Evolutionary conservation across 148 eudicot species (phyloP).

Genomic region (Dysphania ambrosioides): DNA sequence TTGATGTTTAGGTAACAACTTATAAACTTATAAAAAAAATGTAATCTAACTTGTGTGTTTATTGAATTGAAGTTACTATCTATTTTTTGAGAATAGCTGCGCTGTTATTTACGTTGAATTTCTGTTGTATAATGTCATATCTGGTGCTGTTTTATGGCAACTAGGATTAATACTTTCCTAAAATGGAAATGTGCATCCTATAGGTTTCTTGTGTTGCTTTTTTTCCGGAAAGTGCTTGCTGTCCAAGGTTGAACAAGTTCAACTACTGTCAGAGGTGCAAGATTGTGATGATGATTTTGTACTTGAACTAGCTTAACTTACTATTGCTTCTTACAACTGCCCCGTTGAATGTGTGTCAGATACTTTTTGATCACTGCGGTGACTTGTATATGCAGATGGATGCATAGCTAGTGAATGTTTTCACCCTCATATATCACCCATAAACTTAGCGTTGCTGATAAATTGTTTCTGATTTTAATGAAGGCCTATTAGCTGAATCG

Average conservation of each 20-base stretch:
- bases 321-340: background rate
- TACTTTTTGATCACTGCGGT: background rate
- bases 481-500: background rate
- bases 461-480: background rate
- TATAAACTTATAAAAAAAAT: background rate
- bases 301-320: conserved; percentile 14
- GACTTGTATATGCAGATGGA: conserved; percentile 6
- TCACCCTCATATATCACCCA: background rate
- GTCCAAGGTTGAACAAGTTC: conserved; percentile 38
- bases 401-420: background rate
- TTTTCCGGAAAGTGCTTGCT: conserved; percentile 42
- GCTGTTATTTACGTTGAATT: background rate
- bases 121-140: background rate
- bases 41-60: background rate
- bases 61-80: background rate
- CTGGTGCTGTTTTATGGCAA: background rate
- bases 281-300: conserved; percentile 49
- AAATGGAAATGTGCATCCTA: background rate
- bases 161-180: background rate
- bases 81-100: background rate
- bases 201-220: conserved; percentile 8
- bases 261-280: conserved; percentile 40
- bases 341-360: background rate
- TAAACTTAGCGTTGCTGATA: background rate
- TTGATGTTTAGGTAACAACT: background rate